Percentiles rank a stretch among this genome's conserved stretches.
Evolutionary conservation across 345 rosid species (phyloP).

Genomic region (Corchorus capsularis): DNA sequence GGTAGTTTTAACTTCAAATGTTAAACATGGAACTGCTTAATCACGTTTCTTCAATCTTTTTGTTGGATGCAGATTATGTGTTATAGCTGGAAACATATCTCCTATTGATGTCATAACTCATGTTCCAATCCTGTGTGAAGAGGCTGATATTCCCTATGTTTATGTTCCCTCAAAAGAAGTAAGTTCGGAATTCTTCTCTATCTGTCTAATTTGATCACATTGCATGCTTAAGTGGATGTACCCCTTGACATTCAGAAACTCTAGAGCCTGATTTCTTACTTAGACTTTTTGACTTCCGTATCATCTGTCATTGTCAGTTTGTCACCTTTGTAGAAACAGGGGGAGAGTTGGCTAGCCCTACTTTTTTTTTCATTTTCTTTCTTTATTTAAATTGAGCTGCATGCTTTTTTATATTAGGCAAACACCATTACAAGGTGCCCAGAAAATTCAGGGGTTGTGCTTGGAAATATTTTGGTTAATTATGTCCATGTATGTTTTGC

Average conservation of each 20-base stretch:
- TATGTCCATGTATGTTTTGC: neutral
- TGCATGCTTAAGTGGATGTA: neutral
- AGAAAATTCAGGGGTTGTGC: neutral
- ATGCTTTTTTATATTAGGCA: neutral
- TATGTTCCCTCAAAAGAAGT: constrained; percentile 93
- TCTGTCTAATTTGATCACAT: constrained; percentile 13
- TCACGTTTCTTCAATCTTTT: neutral
- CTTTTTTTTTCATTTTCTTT: neutral
- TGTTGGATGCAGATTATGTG: constrained; percentile 62
- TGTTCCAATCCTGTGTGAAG: constrained; percentile 90
- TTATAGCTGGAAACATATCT: constrained; percentile 96
- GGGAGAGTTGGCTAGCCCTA: neutral
- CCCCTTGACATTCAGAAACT: neutral
- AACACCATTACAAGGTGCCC: neutral
- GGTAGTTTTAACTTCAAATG: neutral
- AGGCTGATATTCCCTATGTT: constrained; percentile 76
- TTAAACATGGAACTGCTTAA: neutral
- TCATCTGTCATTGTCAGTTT: too few species aligned
- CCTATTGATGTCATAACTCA: constrained; percentile 98
- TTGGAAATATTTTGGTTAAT: neutral
- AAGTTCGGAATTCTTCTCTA: constrained; percentile 22
- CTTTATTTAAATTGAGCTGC: neutral
- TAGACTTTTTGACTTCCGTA: neutral
- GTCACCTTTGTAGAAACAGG: neutral
- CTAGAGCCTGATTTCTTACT: neutral